Conservation (phyloP, 176 grass and related monocot genomes). For the Aegilops longissima region DNA sequence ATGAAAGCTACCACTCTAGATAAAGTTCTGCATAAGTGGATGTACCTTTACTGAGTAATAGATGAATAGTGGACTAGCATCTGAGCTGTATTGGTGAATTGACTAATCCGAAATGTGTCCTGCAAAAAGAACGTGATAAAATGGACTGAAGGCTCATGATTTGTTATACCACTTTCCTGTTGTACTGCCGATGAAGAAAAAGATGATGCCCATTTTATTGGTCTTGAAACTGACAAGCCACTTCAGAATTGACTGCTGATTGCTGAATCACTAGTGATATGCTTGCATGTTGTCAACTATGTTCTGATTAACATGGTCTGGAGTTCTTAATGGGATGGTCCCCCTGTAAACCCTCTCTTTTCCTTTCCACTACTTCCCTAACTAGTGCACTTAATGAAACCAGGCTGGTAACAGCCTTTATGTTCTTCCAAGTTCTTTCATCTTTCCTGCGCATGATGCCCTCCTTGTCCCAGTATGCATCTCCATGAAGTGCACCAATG, state of each 20-base stretch:
- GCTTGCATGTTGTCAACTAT: constrained; percentile 20
- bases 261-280: constrained; percentile 14
- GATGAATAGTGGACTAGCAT: constrained; percentile 21
- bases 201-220: constrained; percentile 12
- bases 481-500: neutral
- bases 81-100: constrained; percentile 31
- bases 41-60: constrained; percentile 45
- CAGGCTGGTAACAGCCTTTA: constrained; percentile 35
- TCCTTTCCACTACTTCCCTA: neutral
- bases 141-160: neutral
- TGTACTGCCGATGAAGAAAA: constrained; percentile 25
- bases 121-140: constrained; percentile 17
- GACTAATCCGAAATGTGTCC: neutral
- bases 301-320: constrained; percentile 19
- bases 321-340: constrained; percentile 21
- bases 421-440: constrained; percentile 16
- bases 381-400: constrained; percentile 5
- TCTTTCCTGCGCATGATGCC: constrained; percentile 12
- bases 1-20: constrained; percentile 38
- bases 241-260: constrained; percentile 18
- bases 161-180: constrained; percentile 6
- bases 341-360: constrained; percentile 27
- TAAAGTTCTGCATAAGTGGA: constrained; percentile 50
- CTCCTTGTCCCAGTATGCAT: neutral
- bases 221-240: constrained; percentile 8